Percentiles rank a stretch among this genome's conserved stretches.
phyloP scores from a whole-genome alignment of 2,329 filamentous ascomycete species.

The Botryotinia globosa region DNA sequence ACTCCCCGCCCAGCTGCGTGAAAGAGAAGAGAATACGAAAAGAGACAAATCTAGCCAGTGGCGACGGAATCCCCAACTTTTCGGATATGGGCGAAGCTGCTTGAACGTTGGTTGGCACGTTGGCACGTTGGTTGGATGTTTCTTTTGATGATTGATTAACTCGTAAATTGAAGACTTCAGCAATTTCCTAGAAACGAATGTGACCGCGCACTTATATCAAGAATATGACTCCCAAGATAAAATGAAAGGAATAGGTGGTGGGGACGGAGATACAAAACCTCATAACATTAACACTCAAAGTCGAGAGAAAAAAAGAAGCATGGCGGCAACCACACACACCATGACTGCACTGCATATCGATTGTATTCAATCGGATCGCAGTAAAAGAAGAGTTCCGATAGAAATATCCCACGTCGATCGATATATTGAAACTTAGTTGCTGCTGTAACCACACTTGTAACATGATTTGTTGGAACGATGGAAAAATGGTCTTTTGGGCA shows the following conservation, averaged over 20 bases:
- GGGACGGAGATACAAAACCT: not conserved
- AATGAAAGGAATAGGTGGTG: not conserved
- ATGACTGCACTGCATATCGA: not conserved
- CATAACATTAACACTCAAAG: not conserved
- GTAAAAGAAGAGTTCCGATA: not conserved
- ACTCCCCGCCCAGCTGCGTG: not conserved
- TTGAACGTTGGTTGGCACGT: not conserved
- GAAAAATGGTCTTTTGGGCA: conserved; percentile 15
- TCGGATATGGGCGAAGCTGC: not conserved
- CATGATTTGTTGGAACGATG: conserved; percentile 4
- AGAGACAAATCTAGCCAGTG: not conserved
- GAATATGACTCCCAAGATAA: not conserved
- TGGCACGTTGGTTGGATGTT: not conserved
- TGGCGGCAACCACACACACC: conserved; percentile 5
- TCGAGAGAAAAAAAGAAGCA: not conserved
- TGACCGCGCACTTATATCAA: not conserved
- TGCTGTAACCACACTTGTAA: conserved; percentile 10
- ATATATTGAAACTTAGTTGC: conserved; percentile 6
- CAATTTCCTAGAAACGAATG: not conserved
- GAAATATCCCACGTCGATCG: conserved; percentile 1
- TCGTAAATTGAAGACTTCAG: not conserved
- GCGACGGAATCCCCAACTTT: not conserved
- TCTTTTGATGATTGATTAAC: not conserved
- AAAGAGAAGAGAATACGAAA: conserved; percentile 6
- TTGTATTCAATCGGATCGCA: conserved; percentile 1